These are phyloP conservation scores for Crithidia mellificae DNA, from an alignment of 208 protist genomes.

Conservation along the genomic window DNA sequence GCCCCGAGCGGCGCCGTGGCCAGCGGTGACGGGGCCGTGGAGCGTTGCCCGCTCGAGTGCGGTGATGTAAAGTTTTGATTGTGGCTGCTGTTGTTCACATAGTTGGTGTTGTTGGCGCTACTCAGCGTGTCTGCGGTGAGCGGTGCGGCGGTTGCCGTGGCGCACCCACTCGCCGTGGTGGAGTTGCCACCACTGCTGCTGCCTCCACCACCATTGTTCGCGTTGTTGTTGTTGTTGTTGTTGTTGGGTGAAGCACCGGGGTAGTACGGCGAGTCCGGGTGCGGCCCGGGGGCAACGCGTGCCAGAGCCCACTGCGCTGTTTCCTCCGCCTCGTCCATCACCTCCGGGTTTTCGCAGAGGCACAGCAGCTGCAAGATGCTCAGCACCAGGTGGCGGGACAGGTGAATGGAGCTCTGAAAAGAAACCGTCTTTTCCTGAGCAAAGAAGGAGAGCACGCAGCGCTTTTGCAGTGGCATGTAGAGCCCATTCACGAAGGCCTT, in stretches of 20 bases:
- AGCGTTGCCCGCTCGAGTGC: background rate
- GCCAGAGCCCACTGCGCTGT: constrained; percentile 43
- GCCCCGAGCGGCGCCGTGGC: background rate
- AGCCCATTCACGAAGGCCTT: constrained; percentile 50
- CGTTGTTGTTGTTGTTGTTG: no score
- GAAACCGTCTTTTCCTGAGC: constrained; percentile 48
- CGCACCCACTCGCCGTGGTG: background rate
- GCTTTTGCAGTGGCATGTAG: constrained; percentile 47
- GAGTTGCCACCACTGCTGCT: constrained; percentile 2
- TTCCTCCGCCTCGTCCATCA: constrained; percentile 47
- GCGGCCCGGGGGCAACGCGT: constrained; percentile 2
- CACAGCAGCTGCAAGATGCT: constrained; percentile 54
- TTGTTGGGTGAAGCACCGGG: no score
- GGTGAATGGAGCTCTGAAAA: constrained; percentile 51
- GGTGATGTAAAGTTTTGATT: background rate
- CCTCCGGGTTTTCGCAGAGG: constrained; percentile 45
- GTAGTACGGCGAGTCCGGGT: constrained; percentile 7
- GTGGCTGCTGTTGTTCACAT: background rate
- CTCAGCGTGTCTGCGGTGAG: constrained; percentile 1
- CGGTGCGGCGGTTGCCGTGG: background rate
- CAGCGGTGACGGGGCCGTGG: background rate
- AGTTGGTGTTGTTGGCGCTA: no score
- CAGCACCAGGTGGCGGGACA: constrained; percentile 46
- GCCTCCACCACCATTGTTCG: background rate
- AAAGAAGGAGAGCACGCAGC: constrained; percentile 53